These are phyloP conservation scores for Spatholobus suberectus DNA, from an alignment of 306 rosid genomes.

Conservation along the genomic window DNA sequence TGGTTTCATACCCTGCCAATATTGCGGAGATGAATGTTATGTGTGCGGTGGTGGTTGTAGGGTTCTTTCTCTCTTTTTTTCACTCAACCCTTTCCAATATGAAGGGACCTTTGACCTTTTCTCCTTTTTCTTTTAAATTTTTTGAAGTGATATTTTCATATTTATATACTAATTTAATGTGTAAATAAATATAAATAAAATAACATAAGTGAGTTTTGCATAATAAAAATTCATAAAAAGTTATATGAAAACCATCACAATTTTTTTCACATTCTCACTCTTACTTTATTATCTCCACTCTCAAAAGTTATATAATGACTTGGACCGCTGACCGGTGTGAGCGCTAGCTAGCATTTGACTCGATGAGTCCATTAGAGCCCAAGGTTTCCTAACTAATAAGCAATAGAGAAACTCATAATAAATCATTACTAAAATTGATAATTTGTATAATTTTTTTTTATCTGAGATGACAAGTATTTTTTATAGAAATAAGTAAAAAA, in stretches of 20 bases:
- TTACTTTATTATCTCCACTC: slow-evolving; percentile 41
- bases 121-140: neutral
- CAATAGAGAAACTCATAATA: neutral
- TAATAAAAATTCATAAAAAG: neutral
- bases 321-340: slow-evolving; percentile 15
- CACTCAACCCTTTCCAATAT: neutral
- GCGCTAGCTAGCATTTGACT: slow-evolving; percentile 27
- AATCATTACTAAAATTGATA: neutral
- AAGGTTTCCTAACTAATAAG: neutral
- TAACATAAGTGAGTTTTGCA: too few species aligned
- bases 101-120: slow-evolving; percentile 17
- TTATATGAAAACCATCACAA: neutral
- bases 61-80: slow-evolving; percentile 1
- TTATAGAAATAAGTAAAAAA: neutral
- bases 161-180: neutral
- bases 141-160: too few species aligned
- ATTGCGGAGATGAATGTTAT: slow-evolving; percentile 2
- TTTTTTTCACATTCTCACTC: neutral
- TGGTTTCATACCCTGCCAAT: slow-evolving; percentile 8
- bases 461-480: too few species aligned
- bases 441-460: too few species aligned
- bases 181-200: neutral
- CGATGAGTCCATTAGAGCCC: neutral
- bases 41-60: slow-evolving; percentile 48
- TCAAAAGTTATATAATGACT: slow-evolving; percentile 46